These are phyloP conservation scores for Aphanomyces stellatus DNA, from an alignment of 352 stramenopile genomes.

Conservation along the genomic window DNA sequence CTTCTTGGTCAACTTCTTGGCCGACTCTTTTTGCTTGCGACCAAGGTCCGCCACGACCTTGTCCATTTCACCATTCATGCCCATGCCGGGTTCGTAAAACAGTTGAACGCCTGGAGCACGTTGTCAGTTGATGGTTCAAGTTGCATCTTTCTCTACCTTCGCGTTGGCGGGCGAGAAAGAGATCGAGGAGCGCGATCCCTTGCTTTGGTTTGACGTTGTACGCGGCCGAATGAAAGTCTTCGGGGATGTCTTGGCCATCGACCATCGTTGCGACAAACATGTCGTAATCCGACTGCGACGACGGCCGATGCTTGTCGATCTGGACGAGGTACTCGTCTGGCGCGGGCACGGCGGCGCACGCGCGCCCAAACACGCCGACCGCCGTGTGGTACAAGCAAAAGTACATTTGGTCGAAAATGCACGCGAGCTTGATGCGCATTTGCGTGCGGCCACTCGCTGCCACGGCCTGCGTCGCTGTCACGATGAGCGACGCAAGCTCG, in stretches of 20 bases:
- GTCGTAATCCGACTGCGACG: conserved; percentile 35
- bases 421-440: conserved; percentile 51
- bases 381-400: conserved; percentile 66
- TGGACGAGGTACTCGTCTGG: conserved; percentile 51
- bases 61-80: conserved; percentile 76
- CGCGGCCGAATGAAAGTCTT: conserved; percentile 16
- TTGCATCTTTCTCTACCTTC: too few relatives aligned
- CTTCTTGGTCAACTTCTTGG: conserved; percentile 41
- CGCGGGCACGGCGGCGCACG: conserved; percentile 44
- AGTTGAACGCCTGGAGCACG: conserved; percentile 48
- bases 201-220: conserved; percentile 20
- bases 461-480: conserved; percentile 37
- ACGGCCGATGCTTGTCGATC: conserved; percentile 37
- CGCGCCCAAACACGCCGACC: conserved; percentile 62
- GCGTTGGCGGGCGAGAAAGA: conserved; percentile 31
- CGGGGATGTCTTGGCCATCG: conserved; percentile 22
- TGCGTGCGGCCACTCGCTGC: conserved; percentile 41
- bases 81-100: conserved; percentile 71
- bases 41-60: conserved; percentile 35
- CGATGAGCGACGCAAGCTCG: conserved; percentile 40
- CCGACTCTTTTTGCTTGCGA: background rate
- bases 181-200: conserved; percentile 40
- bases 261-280: conserved; percentile 42
- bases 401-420: conserved; percentile 68
- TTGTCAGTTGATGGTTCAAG: too few relatives aligned